These are phyloP conservation scores for Paradendryphiella salina DNA, from an alignment of 2,329 filamentous ascomycete genomes.

Conservation along the genomic window DNA sequence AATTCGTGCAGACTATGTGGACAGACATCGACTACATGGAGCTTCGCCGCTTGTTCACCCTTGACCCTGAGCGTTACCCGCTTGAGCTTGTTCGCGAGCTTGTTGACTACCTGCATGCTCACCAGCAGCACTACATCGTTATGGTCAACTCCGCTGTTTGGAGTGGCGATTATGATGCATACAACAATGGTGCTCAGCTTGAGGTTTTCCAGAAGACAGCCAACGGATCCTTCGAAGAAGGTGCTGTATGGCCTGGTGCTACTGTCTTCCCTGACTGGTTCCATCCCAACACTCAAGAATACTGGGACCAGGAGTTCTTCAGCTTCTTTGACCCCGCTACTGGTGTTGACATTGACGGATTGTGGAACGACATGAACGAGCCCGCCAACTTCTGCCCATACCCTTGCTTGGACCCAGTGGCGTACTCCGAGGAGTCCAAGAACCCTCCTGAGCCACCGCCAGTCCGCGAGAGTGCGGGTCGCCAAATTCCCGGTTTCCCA, in stretches of 20 bases:
- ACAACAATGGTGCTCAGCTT: constrained; percentile 62
- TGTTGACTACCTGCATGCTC: constrained; percentile 65
- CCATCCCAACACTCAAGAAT: constrained; percentile 62
- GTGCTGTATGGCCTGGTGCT: constrained; percentile 78
- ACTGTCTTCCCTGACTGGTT: constrained; percentile 80
- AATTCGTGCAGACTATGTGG: constrained; percentile 65
- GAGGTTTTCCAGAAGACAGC: constrained; percentile 56
- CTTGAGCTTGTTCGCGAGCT: constrained; percentile 64
- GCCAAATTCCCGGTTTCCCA: constrained; percentile 70
- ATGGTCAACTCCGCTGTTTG: constrained; percentile 76
- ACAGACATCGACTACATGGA: constrained; percentile 74
- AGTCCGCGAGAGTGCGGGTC: constrained; percentile 60
- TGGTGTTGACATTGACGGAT: constrained; percentile 73
- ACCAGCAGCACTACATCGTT: constrained; percentile 71
- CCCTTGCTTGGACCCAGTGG: constrained; percentile 54
- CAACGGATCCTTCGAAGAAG: constrained; percentile 61
- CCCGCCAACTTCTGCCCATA: constrained; percentile 42
- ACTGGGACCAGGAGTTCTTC: constrained; percentile 70
- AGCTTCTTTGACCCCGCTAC: constrained; percentile 65
- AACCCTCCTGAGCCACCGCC: constrained; percentile 66
- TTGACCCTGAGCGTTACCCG: constrained; percentile 67
- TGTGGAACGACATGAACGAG: constrained; percentile 59
- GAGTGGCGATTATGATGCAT: constrained; percentile 55
- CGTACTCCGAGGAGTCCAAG: constrained; percentile 47
- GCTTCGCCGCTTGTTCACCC: constrained; percentile 62